These are phyloP conservation scores for Zasmidium citrigriseum DNA, from an alignment of 2,329 filamentous ascomycete species.

Conservation along the genomic window DNA sequence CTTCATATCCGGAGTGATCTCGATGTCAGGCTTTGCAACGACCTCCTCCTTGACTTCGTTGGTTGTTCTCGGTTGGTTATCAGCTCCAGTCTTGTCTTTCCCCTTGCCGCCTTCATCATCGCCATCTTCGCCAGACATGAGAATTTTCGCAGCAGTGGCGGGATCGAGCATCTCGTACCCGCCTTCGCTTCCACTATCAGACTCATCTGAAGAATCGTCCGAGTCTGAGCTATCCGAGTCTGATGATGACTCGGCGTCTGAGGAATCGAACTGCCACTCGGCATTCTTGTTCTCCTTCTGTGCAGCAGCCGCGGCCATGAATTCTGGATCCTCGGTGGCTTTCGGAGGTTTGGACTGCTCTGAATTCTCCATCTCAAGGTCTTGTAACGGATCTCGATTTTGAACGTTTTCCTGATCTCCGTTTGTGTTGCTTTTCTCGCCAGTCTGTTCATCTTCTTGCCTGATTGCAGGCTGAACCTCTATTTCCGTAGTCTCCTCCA, in stretches of 20 bases:
- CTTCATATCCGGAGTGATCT: slow-evolving; percentile 73
- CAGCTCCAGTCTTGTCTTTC: slow-evolving; percentile 45
- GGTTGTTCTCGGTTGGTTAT: slow-evolving; percentile 66
- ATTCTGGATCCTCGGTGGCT: slow-evolving; percentile 41
- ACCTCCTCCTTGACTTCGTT: slow-evolving; percentile 67
- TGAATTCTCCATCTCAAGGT: slow-evolving; percentile 12
- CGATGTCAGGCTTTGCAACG: slow-evolving; percentile 69
- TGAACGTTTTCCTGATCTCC: background rate
- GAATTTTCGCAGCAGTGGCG: slow-evolving; percentile 78
- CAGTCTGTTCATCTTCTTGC: slow-evolving; percentile 9
- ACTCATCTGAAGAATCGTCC: slow-evolving; percentile 50
- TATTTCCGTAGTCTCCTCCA: slow-evolving; percentile 19
- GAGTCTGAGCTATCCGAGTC: slow-evolving; percentile 43
- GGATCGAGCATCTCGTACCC: slow-evolving; percentile 74
- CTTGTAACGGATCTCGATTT: background rate
- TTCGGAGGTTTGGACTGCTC: slow-evolving; percentile 16
- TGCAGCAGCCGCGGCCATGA: slow-evolving; percentile 45
- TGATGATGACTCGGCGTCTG: slow-evolving; percentile 63
- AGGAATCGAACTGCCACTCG: slow-evolving; percentile 76
- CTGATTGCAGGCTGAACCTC: slow-evolving; percentile 10
- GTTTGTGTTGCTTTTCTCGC: background rate
- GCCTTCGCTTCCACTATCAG: slow-evolving; percentile 53
- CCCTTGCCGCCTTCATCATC: slow-evolving; percentile 74
- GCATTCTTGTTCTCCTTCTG: slow-evolving; percentile 58
- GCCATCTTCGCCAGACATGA: slow-evolving; percentile 80